Percentiles rank a stretch among this genome's conserved stretches.
phyloP scores from a whole-genome alignment of 2,329 filamentous ascomycete species.

The Fusarium veterinarium region DNA sequence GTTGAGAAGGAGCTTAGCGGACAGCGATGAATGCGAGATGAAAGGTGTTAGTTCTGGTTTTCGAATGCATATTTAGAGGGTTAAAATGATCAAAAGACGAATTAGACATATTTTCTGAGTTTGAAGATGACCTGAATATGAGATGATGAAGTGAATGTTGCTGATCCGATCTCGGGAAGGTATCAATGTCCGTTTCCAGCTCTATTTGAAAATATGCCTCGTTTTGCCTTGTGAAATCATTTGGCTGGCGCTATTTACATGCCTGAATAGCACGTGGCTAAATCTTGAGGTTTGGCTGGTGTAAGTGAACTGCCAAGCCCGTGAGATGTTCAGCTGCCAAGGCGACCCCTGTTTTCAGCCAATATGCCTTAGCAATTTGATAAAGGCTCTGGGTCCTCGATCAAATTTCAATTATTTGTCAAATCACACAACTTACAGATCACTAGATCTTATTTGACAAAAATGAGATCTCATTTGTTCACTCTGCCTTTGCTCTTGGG shows the following conservation, averaged over 20 bases:
- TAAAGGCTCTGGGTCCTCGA: not conserved
- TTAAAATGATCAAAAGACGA: not conserved
- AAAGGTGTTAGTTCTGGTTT: conserved; percentile 8
- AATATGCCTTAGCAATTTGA: not conserved
- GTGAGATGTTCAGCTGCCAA: not conserved
- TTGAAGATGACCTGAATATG: not conserved
- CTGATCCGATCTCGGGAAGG: not conserved
- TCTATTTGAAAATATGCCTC: not conserved
- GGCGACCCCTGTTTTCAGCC: not conserved
- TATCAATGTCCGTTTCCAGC: accelerated
- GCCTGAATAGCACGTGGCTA: not conserved
- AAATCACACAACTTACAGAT: accelerated
- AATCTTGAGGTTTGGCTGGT: not conserved
- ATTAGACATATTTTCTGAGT: not conserved
- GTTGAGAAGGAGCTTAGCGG: conserved; percentile 72
- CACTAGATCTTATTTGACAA: accelerated
- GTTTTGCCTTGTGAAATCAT: not conserved
- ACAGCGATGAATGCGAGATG: conserved; percentile 10
- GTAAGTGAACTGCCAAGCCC: not conserved
- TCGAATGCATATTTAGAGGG: conserved; percentile 4
- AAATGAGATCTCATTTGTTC: accelerated
- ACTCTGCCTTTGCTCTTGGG: not conserved
- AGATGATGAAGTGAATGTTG: not conserved
- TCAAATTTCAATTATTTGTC: accelerated
- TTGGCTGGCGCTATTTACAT: not conserved